phyloP scores from a whole-genome alignment of 768 basidiomycete genomes.

The Tricholoma flavovirens region DNA sequence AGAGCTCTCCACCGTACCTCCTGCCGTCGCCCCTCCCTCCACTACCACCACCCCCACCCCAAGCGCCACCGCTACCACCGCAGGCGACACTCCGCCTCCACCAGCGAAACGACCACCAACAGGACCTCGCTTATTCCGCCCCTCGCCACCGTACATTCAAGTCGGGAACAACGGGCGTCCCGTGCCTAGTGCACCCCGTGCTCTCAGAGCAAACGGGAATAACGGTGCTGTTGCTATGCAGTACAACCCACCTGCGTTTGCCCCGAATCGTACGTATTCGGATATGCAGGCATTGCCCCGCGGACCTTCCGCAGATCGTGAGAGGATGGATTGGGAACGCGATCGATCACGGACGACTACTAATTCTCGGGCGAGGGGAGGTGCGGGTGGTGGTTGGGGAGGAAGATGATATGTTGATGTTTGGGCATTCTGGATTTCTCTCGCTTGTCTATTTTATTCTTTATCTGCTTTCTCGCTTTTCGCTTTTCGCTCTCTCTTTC shows the following conservation, averaged over 20 bases:
- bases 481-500: not conserved
- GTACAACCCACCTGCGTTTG: constrained; percentile 35
- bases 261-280: constrained; percentile 28
- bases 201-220: constrained; percentile 7
- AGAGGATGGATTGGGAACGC: constrained; percentile 40
- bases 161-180: constrained; percentile 13
- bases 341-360: constrained; percentile 27
- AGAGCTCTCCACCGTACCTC: constrained; percentile 31
- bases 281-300: constrained; percentile 36
- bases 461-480: not conserved
- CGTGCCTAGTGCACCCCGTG: constrained; percentile 21
- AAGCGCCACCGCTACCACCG: not conserved
- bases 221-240: constrained; percentile 14
- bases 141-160: constrained; percentile 7
- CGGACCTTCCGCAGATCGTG: constrained; percentile 48
- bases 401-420: no score
- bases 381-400: constrained; percentile 21
- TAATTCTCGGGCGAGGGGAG: constrained; percentile 26
- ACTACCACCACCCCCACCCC: not conserved
- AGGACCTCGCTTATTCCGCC: constrained; percentile 41
- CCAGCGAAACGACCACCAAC: constrained; percentile 38
- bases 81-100: constrained; percentile 4
- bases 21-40: constrained; percentile 4
- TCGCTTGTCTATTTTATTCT: not conserved
- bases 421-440: no score